Conservation (phyloP, 2,329 filamentous ascomycete species). For the Trichoderma semiorbis region DNA sequence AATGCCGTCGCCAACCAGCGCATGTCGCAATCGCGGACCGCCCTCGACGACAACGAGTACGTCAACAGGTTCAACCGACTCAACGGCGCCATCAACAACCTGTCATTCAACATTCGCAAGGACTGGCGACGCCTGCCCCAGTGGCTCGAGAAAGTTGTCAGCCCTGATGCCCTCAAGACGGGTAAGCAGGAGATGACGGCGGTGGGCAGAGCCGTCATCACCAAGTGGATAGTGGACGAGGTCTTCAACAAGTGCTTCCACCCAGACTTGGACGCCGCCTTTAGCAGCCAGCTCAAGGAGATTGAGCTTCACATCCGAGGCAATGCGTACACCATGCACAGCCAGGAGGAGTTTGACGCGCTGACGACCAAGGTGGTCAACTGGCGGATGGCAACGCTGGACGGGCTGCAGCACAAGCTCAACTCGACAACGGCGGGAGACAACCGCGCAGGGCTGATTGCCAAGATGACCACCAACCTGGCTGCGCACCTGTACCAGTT, state of each 20-base stretch:
- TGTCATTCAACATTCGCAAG: constrained; percentile 94
- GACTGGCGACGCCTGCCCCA: constrained; percentile 79
- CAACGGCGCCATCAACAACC: constrained; percentile 89
- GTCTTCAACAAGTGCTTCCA: constrained; percentile 93
- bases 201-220: constrained; percentile 83
- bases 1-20: constrained; percentile 97
- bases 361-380: constrained; percentile 82
- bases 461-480: constrained; percentile 64
- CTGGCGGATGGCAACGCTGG: constrained; percentile 90
- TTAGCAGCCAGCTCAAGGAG: constrained; percentile 76
- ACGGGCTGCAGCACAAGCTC: constrained; percentile 75
- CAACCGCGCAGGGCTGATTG: constrained; percentile 66
- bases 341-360: constrained; percentile 84
- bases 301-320: constrained; percentile 85
- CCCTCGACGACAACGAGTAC: constrained; percentile 94
- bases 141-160: constrained; percentile 79
- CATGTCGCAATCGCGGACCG: constrained; percentile 88
- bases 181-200: constrained; percentile 98
- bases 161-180: constrained; percentile 76
- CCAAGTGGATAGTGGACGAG: constrained; percentile 85
- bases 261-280: constrained; percentile 70
- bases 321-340: constrained; percentile 68
- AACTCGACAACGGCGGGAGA: constrained; percentile 62
- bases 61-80: constrained; percentile 82
- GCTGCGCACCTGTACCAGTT: constrained; percentile 68